Evolutionary conservation across 345 rosid genomes (phyloP).

Genomic region (Clarkia xantiana): DNA sequence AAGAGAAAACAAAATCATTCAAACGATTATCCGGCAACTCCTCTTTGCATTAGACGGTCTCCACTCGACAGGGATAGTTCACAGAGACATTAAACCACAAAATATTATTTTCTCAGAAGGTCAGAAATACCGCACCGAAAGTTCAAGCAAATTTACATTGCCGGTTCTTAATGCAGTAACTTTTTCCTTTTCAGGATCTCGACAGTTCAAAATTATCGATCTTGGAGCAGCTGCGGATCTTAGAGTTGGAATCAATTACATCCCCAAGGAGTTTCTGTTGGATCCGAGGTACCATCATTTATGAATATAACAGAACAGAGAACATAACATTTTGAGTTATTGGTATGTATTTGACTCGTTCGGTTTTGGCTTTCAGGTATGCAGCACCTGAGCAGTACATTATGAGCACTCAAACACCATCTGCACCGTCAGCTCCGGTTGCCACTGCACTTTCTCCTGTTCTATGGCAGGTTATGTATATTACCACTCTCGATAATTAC

Average conservation of each 20-base stretch:
- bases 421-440: slow-evolving; percentile 95
- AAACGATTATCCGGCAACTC: slow-evolving; percentile 75
- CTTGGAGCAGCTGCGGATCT: slow-evolving; percentile 97
- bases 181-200: slow-evolving; percentile 42
- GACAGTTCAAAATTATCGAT: slow-evolving; percentile 86
- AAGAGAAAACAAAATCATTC: slow-evolving; percentile 78
- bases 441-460: slow-evolving; percentile 95
- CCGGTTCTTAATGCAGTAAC: too few relatives aligned
- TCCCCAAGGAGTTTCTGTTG: slow-evolving; percentile 89
- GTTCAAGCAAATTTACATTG: neutral
- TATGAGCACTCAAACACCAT: slow-evolving; percentile 99
- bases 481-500: neutral
- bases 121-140: slow-evolving; percentile 14
- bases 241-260: slow-evolving; percentile 90
- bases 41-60: slow-evolving; percentile 93
- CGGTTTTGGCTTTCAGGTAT: slow-evolving; percentile 34
- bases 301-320: neutral
- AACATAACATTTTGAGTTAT: neutral
- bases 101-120: slow-evolving; percentile 94
- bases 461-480: slow-evolving; percentile 74
- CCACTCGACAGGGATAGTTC: slow-evolving; percentile 94
- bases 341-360: neutral
- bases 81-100: slow-evolving; percentile 89
- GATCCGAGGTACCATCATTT: slow-evolving; percentile 57
- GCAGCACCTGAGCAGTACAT: slow-evolving; percentile 97